Evolutionary conservation across 2,329 filamentous ascomycete genomes (phyloP).

Genomic region (Penicillium sp.): DNA sequence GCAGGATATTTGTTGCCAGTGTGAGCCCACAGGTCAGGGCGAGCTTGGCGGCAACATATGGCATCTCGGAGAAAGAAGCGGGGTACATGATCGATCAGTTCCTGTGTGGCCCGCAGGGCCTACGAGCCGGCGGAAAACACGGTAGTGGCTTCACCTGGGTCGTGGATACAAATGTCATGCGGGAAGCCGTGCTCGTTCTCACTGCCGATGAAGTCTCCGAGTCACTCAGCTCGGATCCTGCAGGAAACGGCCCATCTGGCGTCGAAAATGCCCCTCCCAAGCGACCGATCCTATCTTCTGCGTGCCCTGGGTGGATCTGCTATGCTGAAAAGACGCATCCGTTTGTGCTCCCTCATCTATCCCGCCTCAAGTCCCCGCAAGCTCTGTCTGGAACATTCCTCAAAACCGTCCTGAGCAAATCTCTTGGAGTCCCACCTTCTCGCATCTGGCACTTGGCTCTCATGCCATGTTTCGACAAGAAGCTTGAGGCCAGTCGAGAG

Average conservation of each 20-base stretch:
- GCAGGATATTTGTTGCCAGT: slow-evolving; percentile 83
- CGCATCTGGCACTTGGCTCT: slow-evolving; percentile 92
- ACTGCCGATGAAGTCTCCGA: slow-evolving; percentile 68
- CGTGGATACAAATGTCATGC: slow-evolving; percentile 80
- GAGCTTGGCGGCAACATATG: slow-evolving; percentile 80
- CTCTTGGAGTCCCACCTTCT: slow-evolving; percentile 68
- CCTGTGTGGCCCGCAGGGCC: slow-evolving; percentile 66
- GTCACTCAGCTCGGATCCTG: slow-evolving; percentile 22
- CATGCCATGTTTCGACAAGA: slow-evolving; percentile 99
- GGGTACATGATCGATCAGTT: slow-evolving; percentile 81
- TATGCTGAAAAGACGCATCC: slow-evolving; percentile 98
- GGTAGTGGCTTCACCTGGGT: slow-evolving; percentile 83
- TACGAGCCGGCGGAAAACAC: slow-evolving; percentile 68
- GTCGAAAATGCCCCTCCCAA: slow-evolving; percentile 31
- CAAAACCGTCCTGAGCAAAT: slow-evolving; percentile 77
- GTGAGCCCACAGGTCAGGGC: slow-evolving; percentile 89
- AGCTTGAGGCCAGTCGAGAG: slow-evolving; percentile 89
- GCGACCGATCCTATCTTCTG: slow-evolving; percentile 66
- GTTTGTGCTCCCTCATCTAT: slow-evolving; percentile 86
- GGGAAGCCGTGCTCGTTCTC: slow-evolving; percentile 79
- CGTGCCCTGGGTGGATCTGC: slow-evolving; percentile 97
- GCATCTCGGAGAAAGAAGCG: slow-evolving; percentile 69
- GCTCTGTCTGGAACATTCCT: slow-evolving; percentile 85
- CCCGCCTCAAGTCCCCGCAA: slow-evolving; percentile 88
- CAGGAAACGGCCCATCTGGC: not conserved